Conservation (phyloP, 83 land plant genomes). For the Thuja plicata region DNA sequence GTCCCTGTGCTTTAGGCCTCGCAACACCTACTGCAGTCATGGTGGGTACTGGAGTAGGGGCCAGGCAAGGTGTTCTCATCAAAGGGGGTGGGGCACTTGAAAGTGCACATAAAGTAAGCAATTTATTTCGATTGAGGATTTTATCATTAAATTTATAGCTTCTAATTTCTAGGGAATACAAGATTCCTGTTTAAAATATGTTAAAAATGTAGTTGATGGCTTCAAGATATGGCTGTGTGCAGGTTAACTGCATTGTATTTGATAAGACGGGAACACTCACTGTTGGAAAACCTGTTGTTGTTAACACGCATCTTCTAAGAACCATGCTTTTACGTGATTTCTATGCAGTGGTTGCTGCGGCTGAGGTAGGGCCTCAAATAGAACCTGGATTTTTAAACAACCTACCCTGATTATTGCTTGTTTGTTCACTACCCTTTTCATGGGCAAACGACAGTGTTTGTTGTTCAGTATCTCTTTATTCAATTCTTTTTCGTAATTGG, state of each 20-base stretch:
- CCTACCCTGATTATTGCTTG: neutral
- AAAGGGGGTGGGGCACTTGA: slow-evolving; percentile 93
- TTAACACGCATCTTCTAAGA: slow-evolving; percentile 57
- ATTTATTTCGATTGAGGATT: neutral
- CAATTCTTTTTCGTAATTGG: neutral
- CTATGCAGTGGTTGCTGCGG: slow-evolving; percentile 65
- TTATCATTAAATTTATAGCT: neutral
- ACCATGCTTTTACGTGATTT: slow-evolving; percentile 59
- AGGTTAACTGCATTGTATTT: slow-evolving; percentile 87
- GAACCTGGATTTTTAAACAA: neutral
- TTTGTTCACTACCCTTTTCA: neutral
- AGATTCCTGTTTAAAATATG: neutral
- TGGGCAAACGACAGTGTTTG: neutral
- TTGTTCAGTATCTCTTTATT: neutral
- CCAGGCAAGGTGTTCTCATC: slow-evolving; percentile 86
- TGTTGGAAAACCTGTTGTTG: slow-evolving; percentile 81
- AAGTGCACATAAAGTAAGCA: slow-evolving; percentile 73
- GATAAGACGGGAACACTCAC: slow-evolving; percentile 96
- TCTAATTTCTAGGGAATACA: neutral
- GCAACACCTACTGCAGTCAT: slow-evolving; percentile 97
- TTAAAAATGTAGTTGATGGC: neutral
- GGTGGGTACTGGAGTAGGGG: slow-evolving; percentile 96
- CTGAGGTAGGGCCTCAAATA: slow-evolving; percentile 54
- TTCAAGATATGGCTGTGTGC: neutral
- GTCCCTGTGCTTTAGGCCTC: slow-evolving; percentile 93